Percentiles rank a stretch among this genome's conserved stretches.
phyloP scores from a whole-genome alignment of 805 yeast genomes.

The Naumovozyma castellii region DNA sequence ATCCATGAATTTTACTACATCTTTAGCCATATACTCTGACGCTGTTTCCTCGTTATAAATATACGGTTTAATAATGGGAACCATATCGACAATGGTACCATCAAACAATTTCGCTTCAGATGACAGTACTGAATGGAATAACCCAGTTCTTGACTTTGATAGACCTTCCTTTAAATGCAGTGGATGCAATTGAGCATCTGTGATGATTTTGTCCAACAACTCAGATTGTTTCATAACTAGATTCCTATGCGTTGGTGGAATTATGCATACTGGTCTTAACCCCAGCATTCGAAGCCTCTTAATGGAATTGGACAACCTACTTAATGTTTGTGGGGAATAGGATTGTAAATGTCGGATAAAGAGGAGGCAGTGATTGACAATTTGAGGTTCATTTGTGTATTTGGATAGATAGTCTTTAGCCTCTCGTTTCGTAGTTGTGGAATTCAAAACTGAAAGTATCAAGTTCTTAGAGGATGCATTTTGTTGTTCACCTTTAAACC shows the following conservation, averaged over 20 bases:
- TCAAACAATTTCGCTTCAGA: conserved; percentile 7
- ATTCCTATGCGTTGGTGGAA: conserved; percentile 31
- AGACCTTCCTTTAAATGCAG: conserved; percentile 21
- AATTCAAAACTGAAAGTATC: conserved; percentile 72
- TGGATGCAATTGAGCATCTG: conserved; percentile 17
- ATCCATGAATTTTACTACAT: conserved; percentile 31
- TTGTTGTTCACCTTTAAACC: conserved; percentile 15
- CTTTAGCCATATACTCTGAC: conserved; percentile 31
- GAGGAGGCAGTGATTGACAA: conserved; percentile 22
- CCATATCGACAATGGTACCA: conserved; percentile 17
- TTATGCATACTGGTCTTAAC: conserved; percentile 58
- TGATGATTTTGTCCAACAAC: conserved; percentile 17
- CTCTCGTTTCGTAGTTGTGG: conserved; percentile 91
- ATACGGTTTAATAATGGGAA: conserved; percentile 52
- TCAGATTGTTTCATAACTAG: conserved; percentile 13
- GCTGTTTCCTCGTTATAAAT: conserved; percentile 50
- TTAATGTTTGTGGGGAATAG: conserved; percentile 4
- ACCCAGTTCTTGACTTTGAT: conserved; percentile 10
- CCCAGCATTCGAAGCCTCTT: conserved; percentile 37
- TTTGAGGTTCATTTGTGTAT: conserved; percentile 34
- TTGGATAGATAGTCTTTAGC: conserved; percentile 71
- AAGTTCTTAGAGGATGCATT: conserved; percentile 42
- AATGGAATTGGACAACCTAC: conserved; percentile 18
- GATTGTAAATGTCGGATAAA: conserved; percentile 19
- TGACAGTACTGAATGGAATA: conserved; percentile 13